Percentiles rank a stretch among this genome's conserved stretches.
Conservation (phyloP, 495 filamentous ascomycete genomes). For the Jackrogersella multiformis region DNA sequence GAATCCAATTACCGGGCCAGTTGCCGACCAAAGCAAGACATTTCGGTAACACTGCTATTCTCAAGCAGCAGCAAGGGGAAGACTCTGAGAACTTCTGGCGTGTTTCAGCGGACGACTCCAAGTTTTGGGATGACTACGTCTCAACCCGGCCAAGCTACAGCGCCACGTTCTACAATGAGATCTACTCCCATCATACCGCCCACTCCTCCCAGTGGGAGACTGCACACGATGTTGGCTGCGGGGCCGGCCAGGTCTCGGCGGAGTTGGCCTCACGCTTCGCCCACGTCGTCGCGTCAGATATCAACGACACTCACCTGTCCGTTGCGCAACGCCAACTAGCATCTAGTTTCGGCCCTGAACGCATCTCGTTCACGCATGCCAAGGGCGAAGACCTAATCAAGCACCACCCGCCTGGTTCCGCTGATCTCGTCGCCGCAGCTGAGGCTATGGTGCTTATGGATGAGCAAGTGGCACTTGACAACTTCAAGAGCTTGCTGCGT, state of each 20-base stretch:
- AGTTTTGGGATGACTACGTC: constrained; percentile 22
- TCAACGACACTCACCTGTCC: constrained; percentile 26
- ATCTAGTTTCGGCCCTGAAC: not conserved
- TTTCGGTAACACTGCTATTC: constrained; percentile 4
- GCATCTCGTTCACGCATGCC: constrained; percentile 22
- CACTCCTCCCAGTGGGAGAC: constrained; percentile 25
- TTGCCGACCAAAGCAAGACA: not conserved
- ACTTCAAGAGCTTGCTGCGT: constrained; percentile 34
- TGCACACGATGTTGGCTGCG: constrained; percentile 47
- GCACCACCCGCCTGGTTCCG: constrained; percentile 20
- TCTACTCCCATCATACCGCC: constrained; percentile 41
- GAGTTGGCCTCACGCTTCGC: constrained; percentile 33
- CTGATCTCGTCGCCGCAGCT: constrained; percentile 42
- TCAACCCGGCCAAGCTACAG: constrained; percentile 16
- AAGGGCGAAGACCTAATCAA: constrained; percentile 36
- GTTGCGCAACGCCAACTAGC: constrained; percentile 29
- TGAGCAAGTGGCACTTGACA: constrained; percentile 25
- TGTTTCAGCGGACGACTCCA: constrained; percentile 8
- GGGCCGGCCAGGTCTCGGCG: constrained; percentile 40
- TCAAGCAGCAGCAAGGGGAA: constrained; percentile 1
- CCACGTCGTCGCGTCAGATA: constrained; percentile 43
- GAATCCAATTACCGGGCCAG: not conserved
- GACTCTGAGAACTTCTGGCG: constrained; percentile 22
- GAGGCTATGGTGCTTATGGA: constrained; percentile 46
- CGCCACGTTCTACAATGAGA: constrained; percentile 34